A percentile compares a stretch with the other conserved stretches of the same genome.
Conservation (phyloP, 129 eudicot genomes). For the Lonicera japonica region DNA sequence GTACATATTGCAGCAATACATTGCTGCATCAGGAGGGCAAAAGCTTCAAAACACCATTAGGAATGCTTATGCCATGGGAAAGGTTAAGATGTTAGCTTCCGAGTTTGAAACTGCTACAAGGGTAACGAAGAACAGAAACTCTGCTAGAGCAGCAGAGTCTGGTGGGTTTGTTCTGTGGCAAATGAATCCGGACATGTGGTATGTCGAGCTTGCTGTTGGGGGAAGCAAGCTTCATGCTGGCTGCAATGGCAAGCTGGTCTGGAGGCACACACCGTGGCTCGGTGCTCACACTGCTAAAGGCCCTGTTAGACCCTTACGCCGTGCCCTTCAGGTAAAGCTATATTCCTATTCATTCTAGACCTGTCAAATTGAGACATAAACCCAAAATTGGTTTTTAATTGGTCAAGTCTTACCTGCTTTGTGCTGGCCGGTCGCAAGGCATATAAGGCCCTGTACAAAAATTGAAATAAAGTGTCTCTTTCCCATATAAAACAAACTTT, state of each 20-base stretch:
- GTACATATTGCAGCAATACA: constrained; percentile 82
- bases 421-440: too few species aligned
- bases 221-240: constrained; percentile 92
- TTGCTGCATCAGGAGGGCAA: constrained; percentile 82
- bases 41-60: constrained; percentile 59
- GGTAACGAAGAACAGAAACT: constrained; percentile 49
- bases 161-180: constrained; percentile 91
- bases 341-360: too few species aligned
- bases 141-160: constrained; percentile 46
- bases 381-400: too few species aligned
- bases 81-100: constrained; percentile 69
- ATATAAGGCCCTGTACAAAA: too few species aligned
- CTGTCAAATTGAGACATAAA: too few species aligned
- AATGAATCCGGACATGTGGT: constrained; percentile 93
- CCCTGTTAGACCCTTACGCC: constrained; percentile 74
- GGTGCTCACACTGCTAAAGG: constrained; percentile 93
- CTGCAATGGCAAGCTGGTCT: constrained; percentile 76
- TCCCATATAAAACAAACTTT: too few species aligned
- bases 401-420: too few species aligned
- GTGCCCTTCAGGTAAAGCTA: constrained; percentile 73
- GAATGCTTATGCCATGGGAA: constrained; percentile 87
- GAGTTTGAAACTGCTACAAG: constrained; percentile 70
- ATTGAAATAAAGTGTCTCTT: too few species aligned
- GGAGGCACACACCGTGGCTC: constrained; percentile 94
- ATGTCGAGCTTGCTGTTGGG: constrained; percentile 82